A percentile compares a stretch with the other conserved stretches of the same genome.
phyloP scores from a whole-genome alignment of 331 rosid genomes.

The Rhamnella rubrinervis region DNA sequence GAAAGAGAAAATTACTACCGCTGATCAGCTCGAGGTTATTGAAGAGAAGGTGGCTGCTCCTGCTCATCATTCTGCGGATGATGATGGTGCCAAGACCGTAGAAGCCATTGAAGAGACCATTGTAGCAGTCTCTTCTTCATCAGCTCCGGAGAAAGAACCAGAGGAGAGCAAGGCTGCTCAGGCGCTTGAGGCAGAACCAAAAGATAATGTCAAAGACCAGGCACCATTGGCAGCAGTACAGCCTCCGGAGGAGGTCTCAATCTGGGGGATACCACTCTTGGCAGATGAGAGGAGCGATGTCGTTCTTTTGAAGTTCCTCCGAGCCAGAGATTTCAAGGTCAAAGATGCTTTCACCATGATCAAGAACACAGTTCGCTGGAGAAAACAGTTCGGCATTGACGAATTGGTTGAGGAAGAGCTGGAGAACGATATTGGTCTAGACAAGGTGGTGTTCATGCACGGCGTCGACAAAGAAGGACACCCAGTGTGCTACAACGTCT shows the following conservation, averaged over 20 bases:
- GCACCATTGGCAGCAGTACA: conserved; percentile 12
- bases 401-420: conserved; percentile 45
- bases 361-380: conserved; percentile 67
- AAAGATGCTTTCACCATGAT: conserved; percentile 69
- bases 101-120: conserved; percentile 62
- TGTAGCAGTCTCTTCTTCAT: conserved; percentile 36
- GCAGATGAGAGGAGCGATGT: conserved; percentile 67
- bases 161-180: conserved; percentile 13
- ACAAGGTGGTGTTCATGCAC: conserved; percentile 58
- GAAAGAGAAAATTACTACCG: neutral
- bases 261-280: conserved; percentile 73
- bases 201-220: conserved; percentile 23
- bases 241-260: conserved; percentile 48
- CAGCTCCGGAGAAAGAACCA: conserved; percentile 9
- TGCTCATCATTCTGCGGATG: conserved; percentile 10
- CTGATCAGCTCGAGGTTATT: conserved; percentile 24
- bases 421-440: conserved; percentile 35
- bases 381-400: conserved; percentile 59
- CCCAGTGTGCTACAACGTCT: conserved; percentile 74
- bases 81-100: conserved; percentile 60
- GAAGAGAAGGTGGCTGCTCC: conserved; percentile 28
- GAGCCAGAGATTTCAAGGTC: conserved; percentile 76
- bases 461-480: conserved; percentile 75
- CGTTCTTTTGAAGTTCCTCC: conserved; percentile 60
- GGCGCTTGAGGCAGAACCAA: conserved; percentile 17